Conservation (phyloP, 306 rosid genomes). For the Begonia fuchsioides region DNA sequence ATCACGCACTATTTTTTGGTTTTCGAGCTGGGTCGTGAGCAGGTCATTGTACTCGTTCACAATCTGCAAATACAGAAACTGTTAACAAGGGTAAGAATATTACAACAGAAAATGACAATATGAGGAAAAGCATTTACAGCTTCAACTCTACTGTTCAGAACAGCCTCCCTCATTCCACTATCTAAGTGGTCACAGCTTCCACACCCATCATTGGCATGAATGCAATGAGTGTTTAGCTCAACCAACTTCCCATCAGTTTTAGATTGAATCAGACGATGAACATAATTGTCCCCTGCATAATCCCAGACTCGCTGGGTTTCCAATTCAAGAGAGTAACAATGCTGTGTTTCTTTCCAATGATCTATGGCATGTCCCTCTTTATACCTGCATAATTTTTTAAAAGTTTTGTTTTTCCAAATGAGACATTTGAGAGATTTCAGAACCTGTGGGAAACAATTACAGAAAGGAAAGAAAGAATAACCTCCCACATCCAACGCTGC, state of each 20-base stretch:
- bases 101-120: constrained; percentile 5
- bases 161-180: constrained; percentile 59
- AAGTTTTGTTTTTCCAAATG: constrained; percentile 2
- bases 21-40: constrained; percentile 84
- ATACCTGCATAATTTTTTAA: constrained; percentile 33
- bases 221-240: constrained; percentile 67
- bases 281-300: constrained; percentile 91
- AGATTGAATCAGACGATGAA: constrained; percentile 83
- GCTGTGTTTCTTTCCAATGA: constrained; percentile 95
- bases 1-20: constrained; percentile 62
- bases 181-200: constrained; percentile 63
- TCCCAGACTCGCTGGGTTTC: constrained; percentile 95
- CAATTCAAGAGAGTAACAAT: constrained; percentile 88
- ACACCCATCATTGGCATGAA: constrained; percentile 33
- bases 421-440: constrained; percentile 1
- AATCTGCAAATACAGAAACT: constrained; percentile 39
- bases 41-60: constrained; percentile 81
- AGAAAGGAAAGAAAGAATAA: constrained; percentile 13
- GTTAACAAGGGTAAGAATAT: constrained; percentile 9
- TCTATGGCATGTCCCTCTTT: constrained; percentile 81
- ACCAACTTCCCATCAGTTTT: constrained; percentile 92
- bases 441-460: not conserved
- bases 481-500: constrained; percentile 98
- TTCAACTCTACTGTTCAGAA: constrained; percentile 81
- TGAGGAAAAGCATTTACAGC: constrained; percentile 39